Conservation (phyloP, 2,329 filamentous ascomycete genomes). For the Colletotrichum spinosum region DNA sequence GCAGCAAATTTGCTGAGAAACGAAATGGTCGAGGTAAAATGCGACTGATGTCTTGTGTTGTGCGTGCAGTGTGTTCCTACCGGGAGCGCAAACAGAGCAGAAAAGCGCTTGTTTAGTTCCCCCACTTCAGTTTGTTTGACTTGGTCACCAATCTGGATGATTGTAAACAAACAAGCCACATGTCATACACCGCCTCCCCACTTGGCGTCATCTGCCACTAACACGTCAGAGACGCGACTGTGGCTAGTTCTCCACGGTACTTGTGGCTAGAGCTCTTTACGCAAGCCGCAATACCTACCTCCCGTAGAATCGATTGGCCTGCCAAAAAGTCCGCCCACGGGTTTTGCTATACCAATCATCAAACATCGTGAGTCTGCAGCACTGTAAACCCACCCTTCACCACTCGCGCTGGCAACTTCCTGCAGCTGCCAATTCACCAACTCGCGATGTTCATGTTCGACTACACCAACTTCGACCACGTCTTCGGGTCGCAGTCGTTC, state of each 20-base stretch:
- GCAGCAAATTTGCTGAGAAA: slow-evolving; percentile 14
- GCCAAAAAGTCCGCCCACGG: too few relatives aligned
- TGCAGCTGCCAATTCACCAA: neutral
- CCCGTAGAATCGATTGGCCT: too few relatives aligned
- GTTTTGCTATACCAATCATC: too few relatives aligned
- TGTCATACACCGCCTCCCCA: slow-evolving; percentile 12
- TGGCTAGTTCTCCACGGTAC: slow-evolving; percentile 7
- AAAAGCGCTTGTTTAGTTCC: slow-evolving; percentile 26
- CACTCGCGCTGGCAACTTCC: neutral
- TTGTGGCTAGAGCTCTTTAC: slow-evolving; percentile 28
- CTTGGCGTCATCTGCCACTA: neutral
- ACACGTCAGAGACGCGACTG: slow-evolving; percentile 27
- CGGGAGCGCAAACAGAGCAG: too few relatives aligned
- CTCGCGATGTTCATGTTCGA: slow-evolving; percentile 64
- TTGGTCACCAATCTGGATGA: slow-evolving; percentile 36
- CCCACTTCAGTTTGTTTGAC: slow-evolving; percentile 38
- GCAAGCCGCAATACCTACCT: too few relatives aligned
- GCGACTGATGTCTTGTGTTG: slow-evolving; percentile 10
- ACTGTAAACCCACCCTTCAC: neutral
- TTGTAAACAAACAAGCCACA: slow-evolving; percentile 39
- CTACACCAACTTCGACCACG: slow-evolving; percentile 74
- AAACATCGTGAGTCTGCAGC: neutral
- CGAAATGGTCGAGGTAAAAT: slow-evolving; percentile 16
- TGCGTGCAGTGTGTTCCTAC: neutral
- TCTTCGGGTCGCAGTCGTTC: slow-evolving; percentile 73